A percentile compares a stretch with the other conserved stretches of the same genome.
Evolutionary conservation across 2,329 filamentous ascomycete species (phyloP).

Genomic region (Fusarium scirpi): DNA sequence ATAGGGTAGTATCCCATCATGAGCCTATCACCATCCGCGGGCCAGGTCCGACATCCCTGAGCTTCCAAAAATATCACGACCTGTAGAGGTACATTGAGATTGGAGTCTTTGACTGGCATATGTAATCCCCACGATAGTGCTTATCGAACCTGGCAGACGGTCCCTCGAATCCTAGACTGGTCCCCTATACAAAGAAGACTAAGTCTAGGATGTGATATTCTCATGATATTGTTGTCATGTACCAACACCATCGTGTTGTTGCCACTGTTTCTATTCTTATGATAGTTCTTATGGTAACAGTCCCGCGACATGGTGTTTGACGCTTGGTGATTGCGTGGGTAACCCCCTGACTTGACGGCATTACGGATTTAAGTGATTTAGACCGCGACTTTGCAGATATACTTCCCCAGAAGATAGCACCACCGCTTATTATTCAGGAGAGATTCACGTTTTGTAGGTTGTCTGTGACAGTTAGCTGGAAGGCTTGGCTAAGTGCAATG

Average conservation of each 20-base stretch:
- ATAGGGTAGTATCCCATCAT: not conserved
- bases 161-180: not conserved
- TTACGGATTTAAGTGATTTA: not conserved
- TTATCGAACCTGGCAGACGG: not conserved
- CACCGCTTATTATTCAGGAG: not conserved
- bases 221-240: not conserved
- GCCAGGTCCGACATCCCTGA: not conserved
- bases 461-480: not conserved
- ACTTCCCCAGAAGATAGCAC: not conserved
- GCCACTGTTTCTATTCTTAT: not conserved
- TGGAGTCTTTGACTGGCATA: not conserved
- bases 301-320: not conserved
- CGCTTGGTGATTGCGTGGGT: not conserved
- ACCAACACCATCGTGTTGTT: not conserved
- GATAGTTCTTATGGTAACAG: not conserved
- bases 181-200: not conserved
- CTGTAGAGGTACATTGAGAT: not conserved
- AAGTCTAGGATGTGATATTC: not conserved
- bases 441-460: not conserved
- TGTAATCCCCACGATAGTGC: not conserved
- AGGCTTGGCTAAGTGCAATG: not conserved
- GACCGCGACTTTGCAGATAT: not conserved
- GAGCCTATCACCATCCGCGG: not conserved
- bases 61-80: conserved; percentile 1
- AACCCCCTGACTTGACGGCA: not conserved